Evolutionary conservation across 768 basidiomycete genomes (phyloP).

Genomic region (Gyrodon lividus): DNA sequence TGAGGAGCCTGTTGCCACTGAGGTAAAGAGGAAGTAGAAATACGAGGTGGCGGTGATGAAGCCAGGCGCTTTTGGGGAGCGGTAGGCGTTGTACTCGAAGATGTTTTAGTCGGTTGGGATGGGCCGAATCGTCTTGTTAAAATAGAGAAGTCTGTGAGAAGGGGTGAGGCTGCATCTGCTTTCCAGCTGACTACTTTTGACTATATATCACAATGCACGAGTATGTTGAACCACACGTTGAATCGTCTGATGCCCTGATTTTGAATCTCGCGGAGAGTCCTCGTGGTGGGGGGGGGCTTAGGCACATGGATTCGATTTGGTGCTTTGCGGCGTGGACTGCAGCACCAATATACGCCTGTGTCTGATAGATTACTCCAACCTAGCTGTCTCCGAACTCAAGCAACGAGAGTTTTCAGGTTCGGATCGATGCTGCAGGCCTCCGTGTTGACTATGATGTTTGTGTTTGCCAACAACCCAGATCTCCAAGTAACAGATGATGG

Average conservation of each 20-base stretch:
- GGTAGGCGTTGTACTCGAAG: slow-evolving; percentile 7
- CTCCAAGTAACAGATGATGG: no score
- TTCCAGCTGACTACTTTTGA: slow-evolving; percentile 26
- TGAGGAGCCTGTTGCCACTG: slow-evolving; percentile 44
- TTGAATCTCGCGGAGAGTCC: not conserved
- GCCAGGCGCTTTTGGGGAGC: not conserved
- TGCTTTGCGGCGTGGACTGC: no score
- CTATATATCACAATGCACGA: slow-evolving; percentile 32
- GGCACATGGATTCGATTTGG: no score
- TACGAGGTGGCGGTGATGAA: not conserved
- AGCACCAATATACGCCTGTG: no score
- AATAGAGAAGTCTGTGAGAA: slow-evolving; percentile 11
- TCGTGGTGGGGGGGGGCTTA: no score
- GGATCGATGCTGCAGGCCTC: no score
- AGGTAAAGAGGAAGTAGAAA: slow-evolving; percentile 23
- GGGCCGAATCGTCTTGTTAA: slow-evolving; percentile 13
- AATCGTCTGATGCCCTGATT: not conserved
- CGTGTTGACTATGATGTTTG: no score
- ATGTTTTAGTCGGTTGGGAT: slow-evolving; percentile 12
- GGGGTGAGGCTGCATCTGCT: slow-evolving; percentile 21
- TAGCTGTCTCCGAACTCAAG: no score
- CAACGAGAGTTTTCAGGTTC: no score
- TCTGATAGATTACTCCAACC: no score
- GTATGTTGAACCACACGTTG: slow-evolving; percentile 24
- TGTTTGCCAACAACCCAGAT: no score